A percentile compares a stretch with the other conserved stretches of the same genome.
Evolutionary conservation across 2,329 filamentous ascomycete genomes (phyloP).

Genomic region (Microsporum audouinii): DNA sequence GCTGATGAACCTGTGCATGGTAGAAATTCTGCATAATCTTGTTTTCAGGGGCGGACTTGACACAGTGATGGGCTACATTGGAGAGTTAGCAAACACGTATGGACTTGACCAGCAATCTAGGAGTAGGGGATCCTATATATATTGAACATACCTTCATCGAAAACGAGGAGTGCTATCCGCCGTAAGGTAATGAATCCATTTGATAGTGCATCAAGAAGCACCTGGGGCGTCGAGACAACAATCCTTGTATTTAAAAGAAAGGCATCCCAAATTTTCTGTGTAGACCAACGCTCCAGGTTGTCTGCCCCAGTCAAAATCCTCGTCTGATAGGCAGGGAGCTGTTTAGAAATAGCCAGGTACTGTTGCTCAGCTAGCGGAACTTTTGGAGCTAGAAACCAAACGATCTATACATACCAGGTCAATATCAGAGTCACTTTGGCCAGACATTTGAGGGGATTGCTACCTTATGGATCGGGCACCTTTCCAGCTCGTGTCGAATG

Average conservation of each 20-base stretch:
- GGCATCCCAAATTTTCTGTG: constrained; percentile 54
- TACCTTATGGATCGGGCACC: constrained; percentile 44
- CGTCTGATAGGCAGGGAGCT: constrained; percentile 48
- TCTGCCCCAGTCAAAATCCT: constrained; percentile 57
- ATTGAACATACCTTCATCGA: constrained; percentile 60
- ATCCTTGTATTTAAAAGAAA: constrained; percentile 54
- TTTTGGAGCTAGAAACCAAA: constrained; percentile 67
- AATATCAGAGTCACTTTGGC: background rate
- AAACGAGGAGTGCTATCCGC: constrained; percentile 56
- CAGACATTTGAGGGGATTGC: constrained; percentile 2
- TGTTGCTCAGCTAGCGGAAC: constrained; percentile 59
- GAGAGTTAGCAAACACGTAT: constrained; percentile 24
- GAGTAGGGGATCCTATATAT: background rate
- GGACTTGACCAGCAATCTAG: background rate
- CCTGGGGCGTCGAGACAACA: constrained; percentile 66
- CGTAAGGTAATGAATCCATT: constrained; percentile 62
- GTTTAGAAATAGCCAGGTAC: constrained; percentile 45
- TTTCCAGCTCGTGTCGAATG: constrained; percentile 54
- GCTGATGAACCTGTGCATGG: constrained; percentile 34
- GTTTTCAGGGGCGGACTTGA: constrained; percentile 51
- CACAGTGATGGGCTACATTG: constrained; percentile 57
- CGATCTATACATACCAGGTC: constrained; percentile 22
- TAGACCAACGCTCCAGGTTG: constrained; percentile 61
- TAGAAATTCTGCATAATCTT: constrained; percentile 66
- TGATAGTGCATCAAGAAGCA: constrained; percentile 60